Base-by-base conservation (phyloP, 2,329 filamentous ascomycete genomes). In the Seiridium cupressi region DNA sequence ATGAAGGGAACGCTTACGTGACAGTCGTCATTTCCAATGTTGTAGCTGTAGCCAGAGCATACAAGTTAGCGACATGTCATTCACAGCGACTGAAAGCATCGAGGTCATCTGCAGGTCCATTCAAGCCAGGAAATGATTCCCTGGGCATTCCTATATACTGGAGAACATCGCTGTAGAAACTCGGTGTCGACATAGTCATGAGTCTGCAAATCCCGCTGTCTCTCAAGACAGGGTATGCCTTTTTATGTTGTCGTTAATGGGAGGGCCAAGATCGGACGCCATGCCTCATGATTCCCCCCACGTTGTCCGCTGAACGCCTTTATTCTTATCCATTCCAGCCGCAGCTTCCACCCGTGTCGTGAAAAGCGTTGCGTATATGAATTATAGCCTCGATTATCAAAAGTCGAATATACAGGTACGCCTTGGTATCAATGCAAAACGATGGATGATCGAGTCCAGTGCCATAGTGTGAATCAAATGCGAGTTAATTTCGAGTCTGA, bases 131-230 rank as follows among this genome's bases (percentile, higher is more conserved):
- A 42, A 47, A 48, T 58, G 48, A 7, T 38, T 13, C 49, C 59
- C 48, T 47, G 54, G 36, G 42, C 47, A 58, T 36, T 49, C 59
- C 57, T 62, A 62, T 62, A 62, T 62, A 62, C 57, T 49, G 44
- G 47, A 46, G 47, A 60, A 51, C 54, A 46, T 55, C 42, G 36
- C 36, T 7, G 34, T 7, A 53, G 31, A 8, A 13, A 44, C 26
- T 48, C 36, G 13, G n/a, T 34, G 32, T 59, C 46, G 44, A 34
- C 38, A 38, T 18, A 34, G 56, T 53, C 42, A 48, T 42, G 57
- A 58, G 36, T 34, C 10, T 40, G 36, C 31, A 26, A 34, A 32
- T 42, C 51, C 31, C 38, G 44, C 51, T 53, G 53, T 56, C 44
- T 60, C 57, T 62, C 57, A 36, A 46, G 57, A 56, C 42, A 46